Percentiles rank a stretch among this genome's conserved stretches.
These are phyloP conservation scores for Gilbertella persicaria DNA, from an alignment of 371 early-diverging fungal genomes.

Conservation along the genomic window DNA sequence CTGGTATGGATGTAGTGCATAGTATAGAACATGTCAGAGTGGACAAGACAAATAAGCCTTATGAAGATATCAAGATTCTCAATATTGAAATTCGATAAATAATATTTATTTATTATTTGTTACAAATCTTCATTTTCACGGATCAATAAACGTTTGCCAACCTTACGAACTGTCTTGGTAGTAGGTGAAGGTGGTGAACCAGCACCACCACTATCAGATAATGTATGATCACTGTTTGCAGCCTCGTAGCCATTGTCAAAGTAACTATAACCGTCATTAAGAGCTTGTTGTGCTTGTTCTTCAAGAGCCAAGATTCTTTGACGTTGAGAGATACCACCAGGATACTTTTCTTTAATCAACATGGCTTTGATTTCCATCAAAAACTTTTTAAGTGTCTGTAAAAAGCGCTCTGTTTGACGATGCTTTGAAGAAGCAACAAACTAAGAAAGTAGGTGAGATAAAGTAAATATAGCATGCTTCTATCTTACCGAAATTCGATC, in stretches of 20 bases:
- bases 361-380: slow-evolving; percentile 44
- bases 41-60: slow-evolving; percentile 85
- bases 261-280: slow-evolving; percentile 50
- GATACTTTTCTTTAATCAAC: slow-evolving; percentile 50
- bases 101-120: too few relatives aligned
- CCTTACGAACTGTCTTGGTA: slow-evolving; percentile 17
- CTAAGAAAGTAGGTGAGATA: slow-evolving; percentile 7
- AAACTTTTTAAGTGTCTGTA: slow-evolving; percentile 46
- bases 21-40: slow-evolving; percentile 77
- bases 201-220: slow-evolving; percentile 11
- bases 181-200: slow-evolving; percentile 8
- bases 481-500: slow-evolving; percentile 56
- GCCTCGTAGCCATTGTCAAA: slow-evolving; percentile 52
- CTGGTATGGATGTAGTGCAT: slow-evolving; percentile 93
- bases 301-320: slow-evolving; percentile 47
- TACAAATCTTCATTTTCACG: slow-evolving; percentile 33
- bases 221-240: slow-evolving; percentile 12
- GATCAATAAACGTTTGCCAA: slow-evolving; percentile 45
- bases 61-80: slow-evolving; percentile 69
- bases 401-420: slow-evolving; percentile 55
- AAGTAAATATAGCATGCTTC: background rate
- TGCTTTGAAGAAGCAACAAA: slow-evolving; percentile 61
- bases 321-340: slow-evolving; percentile 44
- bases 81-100: slow-evolving; percentile 69
- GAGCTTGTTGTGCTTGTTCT: slow-evolving; percentile 28